Evolutionary conservation across 2,329 filamentous ascomycete species (phyloP).

Genomic region (Fusarium avenaceum): DNA sequence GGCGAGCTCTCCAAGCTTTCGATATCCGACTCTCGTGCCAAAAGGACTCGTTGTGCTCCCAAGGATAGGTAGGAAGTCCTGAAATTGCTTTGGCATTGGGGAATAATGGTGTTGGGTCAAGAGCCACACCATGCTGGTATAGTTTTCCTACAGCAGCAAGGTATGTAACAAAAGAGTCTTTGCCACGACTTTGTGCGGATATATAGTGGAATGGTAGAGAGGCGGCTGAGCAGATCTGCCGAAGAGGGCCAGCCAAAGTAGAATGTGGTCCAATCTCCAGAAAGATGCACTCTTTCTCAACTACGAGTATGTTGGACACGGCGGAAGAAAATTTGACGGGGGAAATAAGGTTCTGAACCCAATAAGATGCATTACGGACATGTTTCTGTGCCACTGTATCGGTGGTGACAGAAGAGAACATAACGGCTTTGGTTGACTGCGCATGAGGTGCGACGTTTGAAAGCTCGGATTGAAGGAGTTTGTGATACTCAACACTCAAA

Average conservation of each 20-base stretch:
- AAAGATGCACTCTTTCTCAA: too few species aligned
- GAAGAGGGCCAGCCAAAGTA: not conserved
- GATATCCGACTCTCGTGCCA: conserved; percentile 54
- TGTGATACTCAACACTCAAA: not conserved
- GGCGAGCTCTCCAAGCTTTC: conserved; percentile 48
- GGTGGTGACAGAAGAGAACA: too few species aligned
- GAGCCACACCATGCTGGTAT: not conserved
- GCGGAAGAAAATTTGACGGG: not conserved
- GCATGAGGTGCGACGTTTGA: too few species aligned
- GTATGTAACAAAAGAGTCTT: not conserved
- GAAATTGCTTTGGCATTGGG: conserved; percentile 45
- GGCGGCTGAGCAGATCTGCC: not conserved
- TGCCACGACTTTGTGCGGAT: not conserved
- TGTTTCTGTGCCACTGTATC: too few species aligned
- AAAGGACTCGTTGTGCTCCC: conserved; percentile 55
- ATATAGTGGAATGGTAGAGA: too few species aligned
- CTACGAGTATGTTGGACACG: not conserved
- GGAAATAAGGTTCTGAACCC: not conserved
- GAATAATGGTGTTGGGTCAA: not conserved
- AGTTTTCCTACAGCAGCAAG: conserved; percentile 7
- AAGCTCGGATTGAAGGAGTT: too few species aligned
- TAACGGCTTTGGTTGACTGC: too few species aligned
- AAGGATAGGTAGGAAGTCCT: conserved; percentile 56
- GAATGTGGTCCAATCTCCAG: not conserved
- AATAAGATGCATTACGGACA: not conserved